These are phyloP conservation scores for Cyamopsis tetragonoloba DNA, from an alignment of 306 rosid genomes.

Conservation along the genomic window DNA sequence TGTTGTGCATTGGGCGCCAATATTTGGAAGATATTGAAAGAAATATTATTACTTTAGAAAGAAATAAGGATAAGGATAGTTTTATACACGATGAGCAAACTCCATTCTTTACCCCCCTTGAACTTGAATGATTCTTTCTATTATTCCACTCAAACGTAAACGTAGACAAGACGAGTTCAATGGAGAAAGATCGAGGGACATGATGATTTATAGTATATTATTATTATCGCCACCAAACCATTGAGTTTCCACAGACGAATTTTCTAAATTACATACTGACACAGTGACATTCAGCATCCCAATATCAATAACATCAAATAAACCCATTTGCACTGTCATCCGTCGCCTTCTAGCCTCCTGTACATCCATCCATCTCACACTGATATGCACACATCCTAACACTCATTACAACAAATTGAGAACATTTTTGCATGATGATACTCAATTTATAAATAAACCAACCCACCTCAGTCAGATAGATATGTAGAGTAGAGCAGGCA, in stretches of 20 bases:
- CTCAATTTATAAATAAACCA: constrained; percentile 40
- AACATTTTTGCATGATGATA: constrained; percentile 31
- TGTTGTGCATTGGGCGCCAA: too few relatives aligned
- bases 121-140: neutral
- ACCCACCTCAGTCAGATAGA: constrained; percentile 28
- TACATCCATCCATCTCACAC: constrained; percentile 34
- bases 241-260: neutral
- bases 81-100: neutral
- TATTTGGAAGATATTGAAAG: too few relatives aligned
- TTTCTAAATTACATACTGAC: constrained; percentile 12
- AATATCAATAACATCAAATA: constrained; percentile 11
- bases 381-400: constrained; percentile 12
- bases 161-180: neutral
- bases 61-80: neutral
- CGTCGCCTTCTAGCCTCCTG: constrained; percentile 35
- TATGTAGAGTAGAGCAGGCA: constrained; percentile 20
- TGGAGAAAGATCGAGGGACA: neutral
- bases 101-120: neutral
- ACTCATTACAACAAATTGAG: constrained; percentile 15
- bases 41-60: too few relatives aligned
- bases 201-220: constrained; percentile 3
- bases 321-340: constrained; percentile 3
- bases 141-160: neutral
- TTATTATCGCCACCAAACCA: constrained; percentile 7
- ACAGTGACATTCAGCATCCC: constrained; percentile 6